A percentile compares a stretch with the other conserved stretches of the same genome.
Evolutionary conservation across 2,329 filamentous ascomycete genomes (phyloP).

Genomic region (Pezicula neosporulosa): DNA sequence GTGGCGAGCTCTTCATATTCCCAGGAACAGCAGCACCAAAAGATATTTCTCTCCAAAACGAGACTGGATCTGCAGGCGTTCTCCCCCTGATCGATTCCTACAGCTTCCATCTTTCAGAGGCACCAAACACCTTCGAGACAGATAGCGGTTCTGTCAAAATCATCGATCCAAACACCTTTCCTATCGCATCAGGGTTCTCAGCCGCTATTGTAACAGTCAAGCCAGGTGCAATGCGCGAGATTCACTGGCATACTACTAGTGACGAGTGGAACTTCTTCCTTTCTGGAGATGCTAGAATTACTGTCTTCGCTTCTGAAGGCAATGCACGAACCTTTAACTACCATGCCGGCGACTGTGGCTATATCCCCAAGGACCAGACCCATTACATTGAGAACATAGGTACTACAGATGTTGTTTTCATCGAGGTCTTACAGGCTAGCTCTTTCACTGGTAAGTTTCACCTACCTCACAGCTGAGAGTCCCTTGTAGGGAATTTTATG

Average conservation of each 20-base stretch:
- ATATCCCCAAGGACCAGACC: slow-evolving; percentile 73
- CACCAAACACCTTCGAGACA: slow-evolving; percentile 52
- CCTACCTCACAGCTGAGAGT: not conserved
- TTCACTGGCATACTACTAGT: slow-evolving; percentile 79
- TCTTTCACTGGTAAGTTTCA: slow-evolving; percentile 44
- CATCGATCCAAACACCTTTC: slow-evolving; percentile 73
- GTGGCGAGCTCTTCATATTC: slow-evolving; percentile 49
- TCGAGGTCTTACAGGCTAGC: slow-evolving; percentile 72
- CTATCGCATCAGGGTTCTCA: slow-evolving; percentile 68
- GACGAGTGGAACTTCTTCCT: slow-evolving; percentile 84
- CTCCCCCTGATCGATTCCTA: slow-evolving; percentile 37
- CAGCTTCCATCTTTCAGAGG: slow-evolving; percentile 47
- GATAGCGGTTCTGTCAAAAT: slow-evolving; percentile 70
- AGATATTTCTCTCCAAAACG: slow-evolving; percentile 42
- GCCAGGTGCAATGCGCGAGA: slow-evolving; percentile 42
- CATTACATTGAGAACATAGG: slow-evolving; percentile 82
- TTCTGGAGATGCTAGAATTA: slow-evolving; percentile 66
- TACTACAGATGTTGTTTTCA: slow-evolving; percentile 70
- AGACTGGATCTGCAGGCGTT: slow-evolving; percentile 41
- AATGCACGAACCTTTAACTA: slow-evolving; percentile 75
- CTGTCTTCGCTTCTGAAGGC: slow-evolving; percentile 68
- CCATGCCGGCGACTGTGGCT: slow-evolving; percentile 69
- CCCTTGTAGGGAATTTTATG: no score
- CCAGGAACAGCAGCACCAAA: slow-evolving; percentile 45
- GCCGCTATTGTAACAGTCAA: slow-evolving; percentile 69